phyloP scores from a whole-genome alignment of 257 asterid genomes.

The Scutellaria minor region DNA sequence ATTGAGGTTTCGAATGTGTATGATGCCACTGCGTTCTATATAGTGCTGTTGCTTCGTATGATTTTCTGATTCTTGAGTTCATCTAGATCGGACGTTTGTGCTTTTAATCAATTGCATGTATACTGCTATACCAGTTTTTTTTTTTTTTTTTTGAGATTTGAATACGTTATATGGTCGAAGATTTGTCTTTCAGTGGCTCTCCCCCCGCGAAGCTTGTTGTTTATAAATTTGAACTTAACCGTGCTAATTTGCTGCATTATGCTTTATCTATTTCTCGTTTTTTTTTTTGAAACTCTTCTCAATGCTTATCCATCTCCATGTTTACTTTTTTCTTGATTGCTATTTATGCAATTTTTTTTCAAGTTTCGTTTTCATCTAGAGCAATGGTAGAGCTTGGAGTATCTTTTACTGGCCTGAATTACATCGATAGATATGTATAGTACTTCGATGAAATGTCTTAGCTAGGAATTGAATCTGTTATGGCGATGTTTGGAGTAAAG shows the following conservation, averaged over 20 bases:
- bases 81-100: conserved; percentile 19
- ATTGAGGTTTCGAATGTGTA: conserved; percentile 7
- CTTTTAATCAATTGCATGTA: not conserved
- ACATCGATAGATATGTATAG: not conserved
- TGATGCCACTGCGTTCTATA: conserved; percentile 24
- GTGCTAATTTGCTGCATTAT: conserved; percentile 19
- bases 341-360: not conserved
- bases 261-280: not conserved
- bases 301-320: conserved; percentile 4
- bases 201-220: not conserved
- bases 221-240: not conserved
- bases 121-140: not conserved
- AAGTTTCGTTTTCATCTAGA: not conserved
- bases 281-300: not conserved
- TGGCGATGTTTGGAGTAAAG: conserved; percentile 1
- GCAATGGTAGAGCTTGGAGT: conserved; percentile 15
- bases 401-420: conserved; percentile 5
- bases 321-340: conserved; percentile 24
- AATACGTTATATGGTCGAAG: not conserved
- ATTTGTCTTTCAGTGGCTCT: conserved; percentile 1
- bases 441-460: conserved; percentile 13
- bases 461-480: not conserved
- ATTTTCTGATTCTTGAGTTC: conserved; percentile 15
- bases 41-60: not conserved
- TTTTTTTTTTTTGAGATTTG: not conserved